Conservation (phyloP, 2,329 filamentous ascomycete species). For the Byssothecium circinans region DNA sequence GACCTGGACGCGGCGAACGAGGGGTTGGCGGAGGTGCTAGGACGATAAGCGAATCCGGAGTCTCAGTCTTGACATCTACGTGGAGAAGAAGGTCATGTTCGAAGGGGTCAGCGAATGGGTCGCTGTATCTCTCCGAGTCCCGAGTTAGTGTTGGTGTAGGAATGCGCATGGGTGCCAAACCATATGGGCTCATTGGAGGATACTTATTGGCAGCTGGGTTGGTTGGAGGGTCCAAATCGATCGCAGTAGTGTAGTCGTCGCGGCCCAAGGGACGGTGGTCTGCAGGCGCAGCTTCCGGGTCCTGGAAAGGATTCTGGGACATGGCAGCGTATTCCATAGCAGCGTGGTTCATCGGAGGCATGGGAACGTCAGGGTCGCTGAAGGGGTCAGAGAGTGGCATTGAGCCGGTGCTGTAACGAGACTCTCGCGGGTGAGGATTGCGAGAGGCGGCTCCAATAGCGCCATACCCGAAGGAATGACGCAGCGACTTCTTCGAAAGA, state of each 20-base stretch:
- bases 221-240: constrained; percentile 17
- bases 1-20: constrained; percentile 15
- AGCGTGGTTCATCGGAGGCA: neutral
- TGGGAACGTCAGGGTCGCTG: constrained; percentile 2
- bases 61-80: constrained; percentile 30
- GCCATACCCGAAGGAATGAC: constrained; percentile 7
- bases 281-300: constrained; percentile 24
- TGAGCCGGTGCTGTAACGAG: constrained; percentile 11
- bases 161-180: constrained; percentile 1
- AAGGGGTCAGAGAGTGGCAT: constrained; percentile 6
- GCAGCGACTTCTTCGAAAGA: constrained; percentile 14
- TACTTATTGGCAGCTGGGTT: constrained; percentile 22
- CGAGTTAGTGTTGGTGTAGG: neutral
- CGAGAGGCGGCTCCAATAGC: neutral
- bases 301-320: constrained; percentile 17
- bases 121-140: constrained; percentile 16
- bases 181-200: constrained; percentile 28
- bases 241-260: constrained; percentile 12
- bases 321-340: constrained; percentile 4
- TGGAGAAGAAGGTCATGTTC: constrained; percentile 35
- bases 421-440: constrained; percentile 6
- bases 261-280: constrained; percentile 25
- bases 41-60: constrained; percentile 30
- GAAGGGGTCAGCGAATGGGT: constrained; percentile 27
- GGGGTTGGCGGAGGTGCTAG: constrained; percentile 24